Evolutionary conservation across 75 land plant species (phyloP), one percentile per base, ranked within the genome.

Genomic region (Larix kaempferi): DNA sequence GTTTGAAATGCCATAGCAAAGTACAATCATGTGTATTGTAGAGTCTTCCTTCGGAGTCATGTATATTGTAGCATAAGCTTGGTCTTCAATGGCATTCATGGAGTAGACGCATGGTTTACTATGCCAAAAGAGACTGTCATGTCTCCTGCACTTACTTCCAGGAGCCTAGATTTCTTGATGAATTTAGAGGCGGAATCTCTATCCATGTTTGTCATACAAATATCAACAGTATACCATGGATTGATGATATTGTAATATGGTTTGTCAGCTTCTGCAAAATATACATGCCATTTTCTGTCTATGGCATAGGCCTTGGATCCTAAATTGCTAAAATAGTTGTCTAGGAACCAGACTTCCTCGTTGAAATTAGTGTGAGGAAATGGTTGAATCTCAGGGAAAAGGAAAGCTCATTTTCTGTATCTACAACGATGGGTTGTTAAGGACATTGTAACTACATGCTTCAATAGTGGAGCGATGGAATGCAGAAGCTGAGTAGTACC

Each of bases 21-120:
- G n/a, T n/a, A n/a, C n/a, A n/a, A n/a, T n/a, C n/a, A n/a, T n/a
- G n/a, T n/a, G n/a, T n/a, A n/a, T n/a, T n/a, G n/a, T n/a, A n/a
- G n/a, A 82, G 2, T 87, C 84, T 7, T 91, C 93, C 82, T 91
- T 89, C 2, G 93, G 93, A 1, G 93, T 91, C 44, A 91, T 87
- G 93, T 26, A 91, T 86, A n/a, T n/a, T 3, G 93, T 91, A 23
- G 93, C 89, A 73, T 89, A 89, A 11, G 85, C 82, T 21, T 56
- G 81, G 22, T 82, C 82, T 62, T 81, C 84, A 57, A 91, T 25
- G n/a, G 87, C 86, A 44, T 91, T 89, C 93, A 91, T 91, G 55
- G 93, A 91, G 82, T 91, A 91, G 10, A 91, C 93, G 29, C 93
- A 91, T 0, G 93, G 93, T 80, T 78, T 12, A 37, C 78, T 67